Evolutionary conservation across 305 asterid species (phyloP).

Genomic region (Nicotiana rustica): DNA sequence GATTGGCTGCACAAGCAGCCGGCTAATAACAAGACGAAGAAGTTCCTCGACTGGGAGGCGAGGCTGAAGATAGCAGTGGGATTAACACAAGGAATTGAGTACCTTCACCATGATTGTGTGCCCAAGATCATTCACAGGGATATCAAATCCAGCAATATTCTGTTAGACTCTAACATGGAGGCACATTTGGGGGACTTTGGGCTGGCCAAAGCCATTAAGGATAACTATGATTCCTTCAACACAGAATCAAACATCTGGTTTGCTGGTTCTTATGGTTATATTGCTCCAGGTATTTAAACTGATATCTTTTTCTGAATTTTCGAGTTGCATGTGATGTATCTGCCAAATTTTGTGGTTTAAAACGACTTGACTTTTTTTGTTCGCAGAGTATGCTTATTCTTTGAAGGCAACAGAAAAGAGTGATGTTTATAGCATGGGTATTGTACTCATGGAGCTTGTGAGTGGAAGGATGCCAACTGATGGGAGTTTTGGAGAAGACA

Average conservation of each 20-base stretch:
- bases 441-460: conserved; percentile 92
- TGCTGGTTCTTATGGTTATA: conserved; percentile 93
- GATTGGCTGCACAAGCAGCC: conserved; percentile 80
- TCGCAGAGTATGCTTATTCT: conserved; percentile 87
- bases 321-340: neutral
- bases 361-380: neutral
- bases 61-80: conserved; percentile 89
- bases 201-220: conserved; percentile 72
- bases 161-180: conserved; percentile 84
- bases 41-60: conserved; percentile 68
- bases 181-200: conserved; percentile 96
- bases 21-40: conserved; percentile 57
- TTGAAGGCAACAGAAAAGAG: conserved; percentile 83
- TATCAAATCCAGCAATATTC: conserved; percentile 80
- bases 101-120: conserved; percentile 91
- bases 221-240: conserved; percentile 59
- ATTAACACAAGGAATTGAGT: conserved; percentile 85
- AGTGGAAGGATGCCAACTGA: conserved; percentile 91
- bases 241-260: conserved; percentile 82
- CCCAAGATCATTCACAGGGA: conserved; percentile 96
- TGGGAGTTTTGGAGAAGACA: conserved; percentile 65
- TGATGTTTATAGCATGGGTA: conserved; percentile 96
- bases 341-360: neutral
- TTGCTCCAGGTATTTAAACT: conserved; percentile 82
- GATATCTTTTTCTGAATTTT: neutral